Percentiles rank a stretch among this genome's conserved stretches.
These are phyloP conservation scores for Globisporangium barbulae DNA, from an alignment of 352 stramenopile genomes.

Conservation along the genomic window DNA sequence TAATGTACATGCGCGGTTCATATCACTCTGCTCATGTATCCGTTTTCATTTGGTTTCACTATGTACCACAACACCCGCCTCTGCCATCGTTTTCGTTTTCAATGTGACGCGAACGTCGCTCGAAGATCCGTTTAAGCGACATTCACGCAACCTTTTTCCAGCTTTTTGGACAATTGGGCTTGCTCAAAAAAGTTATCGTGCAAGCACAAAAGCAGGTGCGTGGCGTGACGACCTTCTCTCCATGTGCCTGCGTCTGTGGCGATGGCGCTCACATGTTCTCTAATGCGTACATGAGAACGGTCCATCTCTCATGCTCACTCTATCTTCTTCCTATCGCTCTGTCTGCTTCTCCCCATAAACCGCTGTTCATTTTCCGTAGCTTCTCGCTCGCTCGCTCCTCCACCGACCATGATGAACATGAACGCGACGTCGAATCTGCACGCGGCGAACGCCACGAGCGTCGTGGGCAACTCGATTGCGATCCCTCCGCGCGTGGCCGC, in stretches of 20 bases:
- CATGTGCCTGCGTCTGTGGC: background rate
- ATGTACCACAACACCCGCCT: no score
- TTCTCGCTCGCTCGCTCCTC: background rate
- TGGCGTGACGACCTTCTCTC: background rate
- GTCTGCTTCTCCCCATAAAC: background rate
- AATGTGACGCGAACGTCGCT: no score
- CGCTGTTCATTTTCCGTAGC: background rate
- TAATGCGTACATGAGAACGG: no score
- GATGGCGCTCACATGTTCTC: background rate
- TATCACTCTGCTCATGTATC: no score
- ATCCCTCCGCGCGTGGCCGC: constrained; percentile 48
- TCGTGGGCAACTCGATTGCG: constrained; percentile 74
- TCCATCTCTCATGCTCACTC: background rate
- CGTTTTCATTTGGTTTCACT: no score
- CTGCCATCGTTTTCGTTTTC: no score
- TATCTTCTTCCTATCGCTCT: background rate
- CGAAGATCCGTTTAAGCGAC: no score
- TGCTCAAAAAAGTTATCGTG: background rate
- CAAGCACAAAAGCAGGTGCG: constrained; percentile 2
- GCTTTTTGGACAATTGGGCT: background rate
- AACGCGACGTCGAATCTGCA: constrained; percentile 69
- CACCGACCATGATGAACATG: constrained; percentile 23
- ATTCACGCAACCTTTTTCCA: no score
- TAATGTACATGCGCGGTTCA: no score
- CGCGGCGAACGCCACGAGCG: constrained; percentile 74